Percentiles rank a stretch among this genome's conserved stretches.
These are phyloP conservation scores for Salinomyces thailandicus DNA, from an alignment of 2,329 filamentous ascomycete genomes.

Conservation along the genomic window DNA sequence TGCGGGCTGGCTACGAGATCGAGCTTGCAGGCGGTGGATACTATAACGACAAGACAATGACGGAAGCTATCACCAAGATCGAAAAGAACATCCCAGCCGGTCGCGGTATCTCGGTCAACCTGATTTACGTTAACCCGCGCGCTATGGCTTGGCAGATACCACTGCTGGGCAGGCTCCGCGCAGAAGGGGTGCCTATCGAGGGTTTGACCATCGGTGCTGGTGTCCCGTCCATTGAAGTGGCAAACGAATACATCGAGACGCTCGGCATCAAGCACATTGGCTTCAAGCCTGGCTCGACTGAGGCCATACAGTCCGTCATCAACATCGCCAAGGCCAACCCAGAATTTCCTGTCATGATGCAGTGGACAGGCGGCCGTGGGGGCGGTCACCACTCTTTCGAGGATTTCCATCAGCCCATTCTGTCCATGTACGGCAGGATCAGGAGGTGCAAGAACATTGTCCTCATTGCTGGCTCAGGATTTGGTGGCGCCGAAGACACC, in stretches of 20 bases:
- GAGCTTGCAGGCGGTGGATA: conserved; percentile 86
- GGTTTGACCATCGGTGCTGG: conserved; percentile 87
- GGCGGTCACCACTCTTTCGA: conserved; percentile 93
- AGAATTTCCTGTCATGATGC: conserved; percentile 80
- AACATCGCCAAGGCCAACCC: conserved; percentile 93
- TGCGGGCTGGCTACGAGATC: conserved; percentile 92
- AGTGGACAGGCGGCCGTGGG: conserved; percentile 91
- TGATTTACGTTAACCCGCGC: conserved; percentile 83
- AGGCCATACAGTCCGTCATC: conserved; percentile 80
- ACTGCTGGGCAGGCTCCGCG: conserved; percentile 64
- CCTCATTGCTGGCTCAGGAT: conserved; percentile 81
- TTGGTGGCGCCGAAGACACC: conserved; percentile 80
- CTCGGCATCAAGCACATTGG: conserved; percentile 85
- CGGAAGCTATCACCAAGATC: conserved; percentile 70
- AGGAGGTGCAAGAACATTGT: conserved; percentile 79
- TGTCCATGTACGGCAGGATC: conserved; percentile 85
- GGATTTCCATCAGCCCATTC: conserved; percentile 85
- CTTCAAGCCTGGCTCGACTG: conserved; percentile 85
- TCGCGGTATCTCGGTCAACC: conserved; percentile 77
- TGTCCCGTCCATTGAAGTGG: conserved; percentile 86
- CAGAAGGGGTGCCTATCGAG: conserved; percentile 82
- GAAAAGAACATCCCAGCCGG: conserved; percentile 74
- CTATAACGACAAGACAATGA: conserved; percentile 74
- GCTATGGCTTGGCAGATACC: conserved; percentile 92
- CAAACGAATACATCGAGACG: conserved; percentile 87